Evolutionary conservation across 2,329 filamentous ascomycete genomes (phyloP).

Genomic region (Ascochyta clinopodiicola): DNA sequence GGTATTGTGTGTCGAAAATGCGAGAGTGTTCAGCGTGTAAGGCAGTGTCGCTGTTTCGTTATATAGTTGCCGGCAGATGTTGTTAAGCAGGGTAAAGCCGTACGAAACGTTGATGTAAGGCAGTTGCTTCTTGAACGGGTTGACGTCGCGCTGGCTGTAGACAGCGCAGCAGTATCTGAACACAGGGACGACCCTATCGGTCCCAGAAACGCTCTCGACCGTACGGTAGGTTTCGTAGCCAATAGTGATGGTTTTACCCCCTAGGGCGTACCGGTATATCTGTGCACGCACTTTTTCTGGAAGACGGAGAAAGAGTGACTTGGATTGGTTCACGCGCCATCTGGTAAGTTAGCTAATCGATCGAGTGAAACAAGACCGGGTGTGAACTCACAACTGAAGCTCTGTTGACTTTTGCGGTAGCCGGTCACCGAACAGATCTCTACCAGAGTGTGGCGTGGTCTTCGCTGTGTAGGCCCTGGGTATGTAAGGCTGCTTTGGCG

Average conservation of each 20-base stretch:
- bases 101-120: conserved; percentile 7
- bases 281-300: conserved; percentile 28
- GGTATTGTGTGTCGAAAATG: conserved; percentile 28
- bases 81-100: conserved; percentile 30
- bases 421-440: conserved; percentile 14
- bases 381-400: conserved; percentile 22
- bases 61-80: conserved; percentile 40
- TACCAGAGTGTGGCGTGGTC: conserved; percentile 12
- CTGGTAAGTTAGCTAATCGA: conserved; percentile 11
- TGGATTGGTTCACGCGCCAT: conserved; percentile 33
- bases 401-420: conserved; percentile 21
- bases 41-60: conserved; percentile 37
- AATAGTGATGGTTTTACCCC: conserved; percentile 37
- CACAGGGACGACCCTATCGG: conserved; percentile 11
- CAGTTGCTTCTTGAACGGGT: conserved; percentile 12
- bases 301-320: conserved; percentile 34
- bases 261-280: conserved; percentile 32
- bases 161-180: conserved; percentile 35
- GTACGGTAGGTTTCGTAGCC: conserved; percentile 29
- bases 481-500: conserved; percentile 18
- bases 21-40: conserved; percentile 32
- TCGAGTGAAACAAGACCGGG: not conserved
- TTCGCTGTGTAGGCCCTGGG: conserved; percentile 22
- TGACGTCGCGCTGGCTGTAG: conserved; percentile 18
- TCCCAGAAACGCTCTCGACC: not conserved